Conservation (phyloP, 2,329 filamentous ascomycete species). For the Didymellaceae sp. region DNA sequence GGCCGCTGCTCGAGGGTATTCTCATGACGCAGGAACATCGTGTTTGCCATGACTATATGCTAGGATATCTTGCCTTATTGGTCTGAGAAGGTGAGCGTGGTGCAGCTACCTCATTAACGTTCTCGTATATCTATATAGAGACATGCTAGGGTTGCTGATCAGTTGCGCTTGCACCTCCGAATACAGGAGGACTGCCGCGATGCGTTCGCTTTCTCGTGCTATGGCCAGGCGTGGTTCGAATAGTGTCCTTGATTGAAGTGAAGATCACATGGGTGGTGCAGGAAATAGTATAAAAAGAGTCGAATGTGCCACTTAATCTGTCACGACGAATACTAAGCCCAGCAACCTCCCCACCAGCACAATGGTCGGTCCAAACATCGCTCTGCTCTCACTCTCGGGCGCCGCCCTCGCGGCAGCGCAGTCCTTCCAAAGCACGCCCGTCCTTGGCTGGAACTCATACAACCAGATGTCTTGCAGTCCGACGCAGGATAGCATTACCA, state of each 20-base stretch:
- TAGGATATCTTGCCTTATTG: background rate
- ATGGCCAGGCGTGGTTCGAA: background rate
- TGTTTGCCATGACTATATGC: too few relatives aligned
- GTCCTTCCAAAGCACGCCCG: constrained; percentile 25
- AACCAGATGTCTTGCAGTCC: constrained; percentile 28
- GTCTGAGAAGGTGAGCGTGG: background rate
- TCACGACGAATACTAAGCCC: too few relatives aligned
- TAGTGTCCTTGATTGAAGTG: background rate
- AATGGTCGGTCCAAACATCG: constrained; percentile 24
- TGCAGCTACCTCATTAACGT: background rate
- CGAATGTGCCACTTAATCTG: too few relatives aligned
- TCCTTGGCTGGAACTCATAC: constrained; percentile 30
- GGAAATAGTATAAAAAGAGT: constrained; percentile 2
- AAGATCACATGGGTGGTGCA: too few relatives aligned
- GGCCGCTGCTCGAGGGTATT: too few relatives aligned
- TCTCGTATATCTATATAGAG: background rate
- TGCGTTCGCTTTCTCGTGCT: background rate
- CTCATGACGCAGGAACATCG: too few relatives aligned
- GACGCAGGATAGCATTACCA: constrained; percentile 24
- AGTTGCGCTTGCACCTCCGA: background rate
- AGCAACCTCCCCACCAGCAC: constrained; percentile 11
- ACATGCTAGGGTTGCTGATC: background rate
- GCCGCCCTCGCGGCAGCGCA: constrained; percentile 20
- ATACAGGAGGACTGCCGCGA: background rate
- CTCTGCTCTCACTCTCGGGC: constrained; percentile 26